Conservation (phyloP, 2,329 filamentous ascomycete genomes). For the Madurella fahalii region DNA sequence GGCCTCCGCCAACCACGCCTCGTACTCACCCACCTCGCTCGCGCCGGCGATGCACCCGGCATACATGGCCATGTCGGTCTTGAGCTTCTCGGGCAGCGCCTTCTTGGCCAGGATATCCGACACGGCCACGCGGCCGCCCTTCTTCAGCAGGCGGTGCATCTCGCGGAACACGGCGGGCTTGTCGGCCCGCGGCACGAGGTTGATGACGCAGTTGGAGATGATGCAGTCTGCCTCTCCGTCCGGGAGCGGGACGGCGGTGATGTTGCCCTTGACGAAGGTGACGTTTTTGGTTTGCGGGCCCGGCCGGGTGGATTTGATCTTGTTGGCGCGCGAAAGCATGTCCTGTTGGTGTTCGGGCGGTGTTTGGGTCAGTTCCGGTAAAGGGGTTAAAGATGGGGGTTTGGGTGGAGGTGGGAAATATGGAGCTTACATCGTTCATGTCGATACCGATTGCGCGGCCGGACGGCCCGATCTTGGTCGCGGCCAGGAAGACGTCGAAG, state of each 20-base stretch:
- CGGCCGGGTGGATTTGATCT: constrained; percentile 34
- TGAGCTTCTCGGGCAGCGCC: constrained; percentile 45
- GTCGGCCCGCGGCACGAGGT: constrained; percentile 50
- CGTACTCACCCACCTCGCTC: constrained; percentile 48
- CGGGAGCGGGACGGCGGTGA: constrained; percentile 47
- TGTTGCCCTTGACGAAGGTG: constrained; percentile 47
- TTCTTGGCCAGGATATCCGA: constrained; percentile 56
- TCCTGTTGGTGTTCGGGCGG: constrained; percentile 34
- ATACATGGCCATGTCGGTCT: constrained; percentile 48
- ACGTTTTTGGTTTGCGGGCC: constrained; percentile 40
- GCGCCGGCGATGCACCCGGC: constrained; percentile 59
- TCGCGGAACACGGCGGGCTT: constrained; percentile 54
- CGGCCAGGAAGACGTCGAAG: constrained; percentile 54
- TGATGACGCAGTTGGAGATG: constrained; percentile 62
- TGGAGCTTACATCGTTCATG: constrained; percentile 49
- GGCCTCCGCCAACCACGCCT: constrained; percentile 44
- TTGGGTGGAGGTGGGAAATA: background rate
- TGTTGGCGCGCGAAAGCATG: constrained; percentile 50
- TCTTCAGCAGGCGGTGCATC: constrained; percentile 54
- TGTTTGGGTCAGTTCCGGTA: background rate
- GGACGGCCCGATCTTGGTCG: constrained; percentile 43
- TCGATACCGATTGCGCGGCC: constrained; percentile 55
- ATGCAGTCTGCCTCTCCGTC: constrained; percentile 47
- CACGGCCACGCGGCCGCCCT: constrained; percentile 54
- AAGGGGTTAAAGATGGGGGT: background rate